Conservation (phyloP, 2,329 filamentous ascomycete genomes). For the Chrysoporthe puriensis region DNA sequence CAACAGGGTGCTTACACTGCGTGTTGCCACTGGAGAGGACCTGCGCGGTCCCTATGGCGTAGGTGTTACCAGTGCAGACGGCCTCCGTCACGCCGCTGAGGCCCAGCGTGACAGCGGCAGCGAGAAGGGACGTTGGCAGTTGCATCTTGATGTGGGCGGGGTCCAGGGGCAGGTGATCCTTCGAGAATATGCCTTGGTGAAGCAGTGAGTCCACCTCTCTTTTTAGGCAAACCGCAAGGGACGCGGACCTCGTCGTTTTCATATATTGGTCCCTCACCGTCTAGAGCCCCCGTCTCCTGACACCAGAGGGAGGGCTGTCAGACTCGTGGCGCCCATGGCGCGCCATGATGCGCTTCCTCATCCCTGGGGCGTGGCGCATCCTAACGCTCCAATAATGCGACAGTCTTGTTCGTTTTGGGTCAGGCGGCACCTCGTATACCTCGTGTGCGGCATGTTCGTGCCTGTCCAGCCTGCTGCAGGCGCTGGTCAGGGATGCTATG, state of each 20-base stretch:
- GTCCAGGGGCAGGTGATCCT: not conserved
- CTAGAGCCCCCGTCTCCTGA: not conserved
- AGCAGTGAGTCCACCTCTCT: not conserved
- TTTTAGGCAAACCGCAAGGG: not conserved
- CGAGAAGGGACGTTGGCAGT: slow-evolving; percentile 1
- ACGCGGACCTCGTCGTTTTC: not conserved
- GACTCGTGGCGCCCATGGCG: not conserved
- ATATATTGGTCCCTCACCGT: not conserved
- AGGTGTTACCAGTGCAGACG: not conserved
- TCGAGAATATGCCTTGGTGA: not conserved
- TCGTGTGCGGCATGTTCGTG: not conserved
- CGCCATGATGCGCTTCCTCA: not conserved
- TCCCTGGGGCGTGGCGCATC: slow-evolving; percentile 4
- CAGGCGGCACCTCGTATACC: slow-evolving; percentile 16
- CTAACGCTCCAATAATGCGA: slow-evolving; percentile 10
- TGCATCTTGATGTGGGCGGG: slow-evolving; percentile 3
- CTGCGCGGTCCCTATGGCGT: slow-evolving; percentile 5
- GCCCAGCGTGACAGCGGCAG: not conserved
- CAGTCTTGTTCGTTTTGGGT: slow-evolving; percentile 1
- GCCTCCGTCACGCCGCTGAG: slow-evolving; percentile 5
- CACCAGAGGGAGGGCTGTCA: not conserved
- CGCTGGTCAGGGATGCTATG: not conserved
- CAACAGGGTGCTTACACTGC: slow-evolving; percentile 2
- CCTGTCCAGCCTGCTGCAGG: not conserved
- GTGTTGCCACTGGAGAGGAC: not conserved